Evolutionary conservation across 345 rosid species (phyloP), one percentile per base, ranked within the genome.

Genomic region (Gossypium arboreum): DNA sequence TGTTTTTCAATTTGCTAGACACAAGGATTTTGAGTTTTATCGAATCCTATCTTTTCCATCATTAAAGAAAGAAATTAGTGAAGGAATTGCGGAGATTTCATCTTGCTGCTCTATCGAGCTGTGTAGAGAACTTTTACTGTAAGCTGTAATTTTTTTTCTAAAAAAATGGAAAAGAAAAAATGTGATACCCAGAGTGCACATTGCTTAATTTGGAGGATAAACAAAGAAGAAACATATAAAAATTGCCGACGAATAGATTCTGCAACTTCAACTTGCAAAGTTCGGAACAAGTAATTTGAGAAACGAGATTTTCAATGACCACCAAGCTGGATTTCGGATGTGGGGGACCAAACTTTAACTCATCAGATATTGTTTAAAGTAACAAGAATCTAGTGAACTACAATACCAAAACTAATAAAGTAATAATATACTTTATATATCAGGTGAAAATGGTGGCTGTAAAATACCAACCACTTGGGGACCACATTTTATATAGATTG

Each of bases 191-290:
- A 34, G 41, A 34, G 39, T 34, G 39, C 6, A 1, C 41, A 5
- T 5, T 34, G 7, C 41, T 34, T 34, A 34, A 34, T 34, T 34
- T 34, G 41, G 41, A 4, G 41, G 41, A 34, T 34, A 34, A 34
- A 34, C 41, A 5, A 34, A 34, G 41, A 1, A 34, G 41, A 34
- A 34, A 34, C 57, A 54, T 54, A 39, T 8, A 65, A 66, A 66
- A 45, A 22, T 47, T 67, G 55, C 71, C 39, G 71, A 67, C 71
- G 47, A 47, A 20, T 67, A 67, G 71, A 67, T 67, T 45, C 67
- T 47, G 55, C 18, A 18, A 17, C 60, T 56, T n/a, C 25, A 22
- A 67, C 18, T 67, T 45, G 71, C 55, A 45, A 15, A 67, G 12
- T 22, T 67, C 17, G 2, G 45, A 44, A 62, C 67, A 62, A 34